Conservation (phyloP, 2,329 filamentous ascomycete species). For the Chaetomiaceae sp. region DNA sequence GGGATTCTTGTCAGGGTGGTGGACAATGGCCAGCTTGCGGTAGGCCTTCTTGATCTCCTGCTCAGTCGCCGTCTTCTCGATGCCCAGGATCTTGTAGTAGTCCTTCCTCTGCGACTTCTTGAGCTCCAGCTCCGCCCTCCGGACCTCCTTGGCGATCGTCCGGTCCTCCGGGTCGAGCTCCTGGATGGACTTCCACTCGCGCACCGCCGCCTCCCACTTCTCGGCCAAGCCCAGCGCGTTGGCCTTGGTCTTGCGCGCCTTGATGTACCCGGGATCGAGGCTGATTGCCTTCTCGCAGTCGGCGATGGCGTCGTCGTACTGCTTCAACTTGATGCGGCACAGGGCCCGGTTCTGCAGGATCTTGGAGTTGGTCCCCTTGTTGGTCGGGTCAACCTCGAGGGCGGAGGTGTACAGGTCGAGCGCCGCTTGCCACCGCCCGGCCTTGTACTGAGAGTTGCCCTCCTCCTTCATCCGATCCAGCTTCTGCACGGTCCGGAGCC, state of each 20-base stretch:
- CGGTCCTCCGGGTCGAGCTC: constrained; percentile 81
- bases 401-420: constrained; percentile 81
- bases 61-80: constrained; percentile 81
- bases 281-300: constrained; percentile 83
- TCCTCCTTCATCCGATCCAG: constrained; percentile 91
- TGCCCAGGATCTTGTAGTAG: constrained; percentile 94
- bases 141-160: constrained; percentile 76
- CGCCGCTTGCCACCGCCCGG: constrained; percentile 71
- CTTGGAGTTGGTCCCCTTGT: constrained; percentile 92
- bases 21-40: constrained; percentile 85
- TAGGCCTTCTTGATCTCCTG: constrained; percentile 94
- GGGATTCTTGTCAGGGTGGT: constrained; percentile 97
- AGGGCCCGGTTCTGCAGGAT: constrained; percentile 89
- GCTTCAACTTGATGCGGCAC: constrained; percentile 77
- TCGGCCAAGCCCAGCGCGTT: constrained; percentile 82
- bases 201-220: constrained; percentile 86
- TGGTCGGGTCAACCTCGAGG: constrained; percentile 77
- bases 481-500: constrained; percentile 84
- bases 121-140: constrained; percentile 85
- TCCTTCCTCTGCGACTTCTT: constrained; percentile 98
- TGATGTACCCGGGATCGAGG: constrained; percentile 79
- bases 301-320: constrained; percentile 72
- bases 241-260: constrained; percentile 90
- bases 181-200: constrained; percentile 80
- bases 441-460: constrained; percentile 87